These are phyloP conservation scores for Umbelopsis sp. DNA, from an alignment of 192 early-diverging fungal genomes.

Conservation along the genomic window DNA sequence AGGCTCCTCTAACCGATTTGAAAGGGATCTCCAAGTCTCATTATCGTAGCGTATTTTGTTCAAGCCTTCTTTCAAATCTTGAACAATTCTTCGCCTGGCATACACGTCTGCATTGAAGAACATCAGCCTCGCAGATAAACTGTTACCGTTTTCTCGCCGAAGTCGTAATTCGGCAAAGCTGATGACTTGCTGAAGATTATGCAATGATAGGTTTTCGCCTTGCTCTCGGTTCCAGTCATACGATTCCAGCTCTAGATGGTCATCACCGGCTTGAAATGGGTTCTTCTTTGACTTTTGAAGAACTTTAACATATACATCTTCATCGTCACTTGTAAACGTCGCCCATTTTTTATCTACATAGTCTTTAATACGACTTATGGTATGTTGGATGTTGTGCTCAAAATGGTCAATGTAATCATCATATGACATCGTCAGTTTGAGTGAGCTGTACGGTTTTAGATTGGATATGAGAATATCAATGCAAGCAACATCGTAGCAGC, in stretches of 20 bases:
- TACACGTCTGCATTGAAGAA: slow-evolving; percentile 37
- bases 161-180: slow-evolving; percentile 33
- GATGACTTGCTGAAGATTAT: not conserved
- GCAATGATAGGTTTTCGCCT: not conserved
- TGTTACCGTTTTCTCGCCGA: slow-evolving; percentile 28
- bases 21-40: not conserved
- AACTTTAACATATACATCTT: slow-evolving; percentile 31
- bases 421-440: slow-evolving; percentile 7
- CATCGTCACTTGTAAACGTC: slow-evolving; percentile 28
- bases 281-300: slow-evolving; percentile 20
- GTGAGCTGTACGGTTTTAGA: slow-evolving; percentile 11
- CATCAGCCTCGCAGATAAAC: slow-evolving; percentile 29
- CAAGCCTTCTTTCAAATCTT: slow-evolving; percentile 22
- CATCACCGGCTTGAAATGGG: not conserved
- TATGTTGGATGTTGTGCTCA: slow-evolving; percentile 7
- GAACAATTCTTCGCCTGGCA: slow-evolving; percentile 18
- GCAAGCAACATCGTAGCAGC: slow-evolving; percentile 52
- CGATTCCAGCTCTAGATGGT: slow-evolving; percentile 5
- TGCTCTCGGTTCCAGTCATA: slow-evolving; percentile 4
- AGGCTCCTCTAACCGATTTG: not conserved
- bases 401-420: slow-evolving; percentile 12
- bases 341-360: slow-evolving; percentile 23
- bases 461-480: slow-evolving; percentile 47
- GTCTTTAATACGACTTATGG: not conserved
- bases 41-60: not conserved